Base-by-base conservation (phyloP, 2,329 filamentous ascomycete species). In the Parastagonospora avenae region DNA sequence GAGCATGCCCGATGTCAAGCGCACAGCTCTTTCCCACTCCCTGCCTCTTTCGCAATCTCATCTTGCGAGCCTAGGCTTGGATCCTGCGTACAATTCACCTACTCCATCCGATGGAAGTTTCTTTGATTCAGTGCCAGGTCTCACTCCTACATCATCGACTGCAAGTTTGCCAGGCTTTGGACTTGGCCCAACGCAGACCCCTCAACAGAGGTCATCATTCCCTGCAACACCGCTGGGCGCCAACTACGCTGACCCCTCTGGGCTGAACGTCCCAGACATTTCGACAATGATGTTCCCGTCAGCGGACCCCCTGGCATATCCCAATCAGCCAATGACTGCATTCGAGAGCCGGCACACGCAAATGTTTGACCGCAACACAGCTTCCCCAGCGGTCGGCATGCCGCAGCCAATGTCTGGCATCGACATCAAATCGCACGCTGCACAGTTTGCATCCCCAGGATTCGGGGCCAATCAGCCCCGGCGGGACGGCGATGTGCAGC, bases 201-300 rank as follows among this genome's bases (percentile, higher is more conserved):
- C 59, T 24, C 61, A 61, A 10, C 62, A 67, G 28, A 74, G 63
- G 54, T 33, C 68, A 44, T 59, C 62, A 5, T 70, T 70, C 32
- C 65, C 68, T 14, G 48, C 62, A 8, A 66, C 69, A 16, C 68
- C 66, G 0, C 39, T 73, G n/a, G 50, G 54, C 14, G 63, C 65
- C 41, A 66, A 71, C 31, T 65, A 70, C 47, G 52, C 63, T 15
- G 64, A 70, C 50, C 59, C 67, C n/a, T 57, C 64, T 16, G 62
- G 63, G 5, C 50, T 73, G 14, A 78, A 76, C 49, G 74, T 77
- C 2, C 76, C 74, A 57, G 89, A 90, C 67, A 80, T 92, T 6
- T 87, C 87, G 51, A 85, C 86, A 3, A 85, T 92, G 76, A 92
- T 93, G 87, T 93, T 93, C 64, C 87, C 89, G 1, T 88, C 88